phyloP scores from a whole-genome alignment of 2,329 filamentous ascomycete species.

The Elsinoe ampelina region DNA sequence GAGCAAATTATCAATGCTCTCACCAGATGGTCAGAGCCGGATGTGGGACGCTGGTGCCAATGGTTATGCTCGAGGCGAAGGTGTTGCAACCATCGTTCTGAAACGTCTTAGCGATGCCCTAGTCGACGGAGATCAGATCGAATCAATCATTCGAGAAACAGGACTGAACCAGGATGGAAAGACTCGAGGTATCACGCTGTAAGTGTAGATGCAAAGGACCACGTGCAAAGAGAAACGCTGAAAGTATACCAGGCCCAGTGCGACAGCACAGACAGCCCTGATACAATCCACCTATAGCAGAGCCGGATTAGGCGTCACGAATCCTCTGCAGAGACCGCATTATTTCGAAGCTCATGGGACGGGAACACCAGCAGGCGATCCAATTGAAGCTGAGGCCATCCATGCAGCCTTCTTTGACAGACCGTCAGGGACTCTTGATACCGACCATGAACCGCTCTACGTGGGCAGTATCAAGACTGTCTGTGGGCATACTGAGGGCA shows the following conservation, averaged over 20 bases:
- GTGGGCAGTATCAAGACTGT: slow-evolving; percentile 22
- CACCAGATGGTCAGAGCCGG: slow-evolving; percentile 22
- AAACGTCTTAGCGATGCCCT: slow-evolving; percentile 44
- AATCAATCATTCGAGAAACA: slow-evolving; percentile 30
- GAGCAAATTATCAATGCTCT: slow-evolving; percentile 27
- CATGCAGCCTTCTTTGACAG: not conserved
- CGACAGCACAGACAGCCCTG: slow-evolving; percentile 29
- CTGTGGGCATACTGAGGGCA: slow-evolving; percentile 21
- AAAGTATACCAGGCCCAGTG: slow-evolving; percentile 22
- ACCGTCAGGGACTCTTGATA: slow-evolving; percentile 14
- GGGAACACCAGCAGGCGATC: slow-evolving; percentile 24
- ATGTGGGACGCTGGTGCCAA: slow-evolving; percentile 33
- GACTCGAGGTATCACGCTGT: slow-evolving; percentile 32
- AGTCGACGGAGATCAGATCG: slow-evolving; percentile 36
- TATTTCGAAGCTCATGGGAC: slow-evolving; percentile 24
- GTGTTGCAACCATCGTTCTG: slow-evolving; percentile 41
- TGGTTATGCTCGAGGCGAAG: slow-evolving; percentile 46
- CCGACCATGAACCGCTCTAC: slow-evolving; percentile 14
- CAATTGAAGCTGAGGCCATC: slow-evolving; percentile 21
- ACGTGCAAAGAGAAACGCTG: not conserved
- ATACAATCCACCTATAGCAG: slow-evolving; percentile 30
- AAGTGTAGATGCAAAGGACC: not conserved
- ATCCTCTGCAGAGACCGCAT: not conserved
- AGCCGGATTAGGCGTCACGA: slow-evolving; percentile 26
- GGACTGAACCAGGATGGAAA: slow-evolving; percentile 32